phyloP scores from a whole-genome alignment of 192 early-diverging fungal genomes.

The Coemansia sp. region DNA sequence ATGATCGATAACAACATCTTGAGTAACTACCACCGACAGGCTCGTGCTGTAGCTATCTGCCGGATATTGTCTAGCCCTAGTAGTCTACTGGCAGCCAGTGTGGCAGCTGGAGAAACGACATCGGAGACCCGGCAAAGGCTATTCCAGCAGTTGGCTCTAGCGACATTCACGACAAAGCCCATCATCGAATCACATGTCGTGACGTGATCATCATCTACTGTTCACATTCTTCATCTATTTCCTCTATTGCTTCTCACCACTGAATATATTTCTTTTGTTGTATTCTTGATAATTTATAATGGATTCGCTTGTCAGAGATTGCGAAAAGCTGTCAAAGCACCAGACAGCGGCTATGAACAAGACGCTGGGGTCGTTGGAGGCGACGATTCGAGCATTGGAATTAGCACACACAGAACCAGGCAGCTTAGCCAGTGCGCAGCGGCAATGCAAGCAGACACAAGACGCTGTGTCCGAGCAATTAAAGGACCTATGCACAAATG shows the following conservation, averaged over 20 bases:
- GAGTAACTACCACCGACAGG: neutral
- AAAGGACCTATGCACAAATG: conserved; percentile 65
- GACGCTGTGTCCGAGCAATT: conserved; percentile 54
- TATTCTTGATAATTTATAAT: conserved; percentile 34
- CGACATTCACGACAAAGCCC: neutral
- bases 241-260: neutral
- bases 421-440: neutral
- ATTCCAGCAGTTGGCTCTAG: conserved; percentile 3
- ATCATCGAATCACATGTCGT: neutral
- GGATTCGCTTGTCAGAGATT: conserved; percentile 68
- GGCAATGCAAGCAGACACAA: conserved; percentile 10
- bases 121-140: conserved; percentile 3
- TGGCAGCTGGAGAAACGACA: conserved; percentile 10
- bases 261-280: conserved; percentile 2
- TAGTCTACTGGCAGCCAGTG: neutral
- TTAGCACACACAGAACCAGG: conserved; percentile 3
- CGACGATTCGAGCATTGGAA: conserved; percentile 51
- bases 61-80: neutral
- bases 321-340: conserved; percentile 69
- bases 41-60: neutral
- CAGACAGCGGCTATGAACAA: conserved; percentile 59
- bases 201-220: no score
- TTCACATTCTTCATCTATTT: neutral
- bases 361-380: conserved; percentile 49
- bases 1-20: neutral